Evolutionary conservation across 1,284 basidiomycete species (phyloP).

Genomic region (Apiotrichum gracile): DNA sequence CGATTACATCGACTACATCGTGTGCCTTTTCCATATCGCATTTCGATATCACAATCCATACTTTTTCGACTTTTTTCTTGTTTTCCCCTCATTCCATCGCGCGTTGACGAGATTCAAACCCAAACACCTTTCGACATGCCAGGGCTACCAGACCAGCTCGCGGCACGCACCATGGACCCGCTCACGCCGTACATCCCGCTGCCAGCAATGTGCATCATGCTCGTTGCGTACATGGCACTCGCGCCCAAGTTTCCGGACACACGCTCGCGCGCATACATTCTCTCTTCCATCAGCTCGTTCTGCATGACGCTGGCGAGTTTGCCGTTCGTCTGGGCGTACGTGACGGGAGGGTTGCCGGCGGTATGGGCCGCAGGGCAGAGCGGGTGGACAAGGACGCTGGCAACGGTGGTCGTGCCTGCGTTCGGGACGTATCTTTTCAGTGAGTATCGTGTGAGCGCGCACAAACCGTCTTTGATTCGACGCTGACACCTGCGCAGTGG

Average conservation of each 20-base stretch:
- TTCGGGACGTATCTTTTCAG: slow-evolving; percentile 43
- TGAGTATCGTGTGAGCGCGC: slow-evolving; percentile 15
- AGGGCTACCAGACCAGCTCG: no score
- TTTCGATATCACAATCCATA: no score
- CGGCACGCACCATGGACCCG: background rate
- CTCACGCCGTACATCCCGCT: slow-evolving; percentile 32
- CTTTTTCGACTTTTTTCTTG: no score
- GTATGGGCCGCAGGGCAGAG: slow-evolving; percentile 19
- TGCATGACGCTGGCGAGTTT: slow-evolving; percentile 52
- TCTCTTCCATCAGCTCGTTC: slow-evolving; percentile 51
- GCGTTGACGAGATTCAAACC: no score
- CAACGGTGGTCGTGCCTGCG: slow-evolving; percentile 25
- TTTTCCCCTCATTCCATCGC: no score
- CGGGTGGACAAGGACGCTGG: slow-evolving; percentile 27
- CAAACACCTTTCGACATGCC: no score
- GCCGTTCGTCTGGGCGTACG: slow-evolving; percentile 51
- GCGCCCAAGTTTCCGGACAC: slow-evolving; percentile 42
- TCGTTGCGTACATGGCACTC: slow-evolving; percentile 43
- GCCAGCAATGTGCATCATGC: slow-evolving; percentile 14
- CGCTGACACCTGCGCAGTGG: slow-evolving; percentile 21
- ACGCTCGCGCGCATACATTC: slow-evolving; percentile 55
- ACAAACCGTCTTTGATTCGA: background rate
- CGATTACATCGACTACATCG: no score
- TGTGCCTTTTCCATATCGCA: no score
- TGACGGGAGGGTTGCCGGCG: slow-evolving; percentile 26